phyloP scores from a whole-genome alignment of 805 yeast species.

The Saturnispora halmiae region DNA sequence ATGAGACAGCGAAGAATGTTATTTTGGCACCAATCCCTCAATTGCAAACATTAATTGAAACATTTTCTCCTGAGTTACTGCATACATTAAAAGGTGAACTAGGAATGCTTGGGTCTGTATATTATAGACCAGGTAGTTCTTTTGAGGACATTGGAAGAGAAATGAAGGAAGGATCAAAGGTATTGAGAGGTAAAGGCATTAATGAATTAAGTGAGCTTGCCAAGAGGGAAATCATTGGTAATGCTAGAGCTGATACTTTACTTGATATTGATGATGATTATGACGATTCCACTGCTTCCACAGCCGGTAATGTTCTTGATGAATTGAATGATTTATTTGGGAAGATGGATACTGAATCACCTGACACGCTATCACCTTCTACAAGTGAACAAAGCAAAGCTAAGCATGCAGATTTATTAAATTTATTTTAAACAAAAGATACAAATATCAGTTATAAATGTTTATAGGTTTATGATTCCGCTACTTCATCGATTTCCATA shows the following conservation, averaged over 20 bases:
- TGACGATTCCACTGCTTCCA: slow-evolving; percentile 18
- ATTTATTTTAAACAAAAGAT: slow-evolving; percentile 6
- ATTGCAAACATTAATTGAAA: slow-evolving; percentile 61
- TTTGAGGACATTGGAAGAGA: slow-evolving; percentile 18
- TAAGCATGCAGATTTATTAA: slow-evolving; percentile 11
- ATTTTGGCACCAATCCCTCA: slow-evolving; percentile 59
- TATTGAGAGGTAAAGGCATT: slow-evolving; percentile 43
- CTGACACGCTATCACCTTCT: slow-evolving; percentile 1
- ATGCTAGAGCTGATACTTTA: slow-evolving; percentile 63
- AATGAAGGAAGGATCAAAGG: slow-evolving; percentile 3
- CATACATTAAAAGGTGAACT: slow-evolving; percentile 65
- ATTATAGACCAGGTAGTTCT: slow-evolving; percentile 69
- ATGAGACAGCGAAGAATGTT: slow-evolving; percentile 39
- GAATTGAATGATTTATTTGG: slow-evolving; percentile 69
- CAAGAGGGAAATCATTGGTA: slow-evolving; percentile 55
- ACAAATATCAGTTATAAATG: too few species aligned
- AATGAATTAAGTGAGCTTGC: slow-evolving; percentile 77
- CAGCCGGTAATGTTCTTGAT: slow-evolving; percentile 42
- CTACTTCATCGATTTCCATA: slow-evolving; percentile 22
- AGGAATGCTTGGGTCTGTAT: slow-evolving; percentile 80
- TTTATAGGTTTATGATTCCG: slow-evolving; percentile 2
- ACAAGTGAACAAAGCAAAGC: neutral
- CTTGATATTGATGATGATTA: slow-evolving; percentile 76
- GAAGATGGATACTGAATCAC: slow-evolving; percentile 14
- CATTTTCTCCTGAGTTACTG: slow-evolving; percentile 59